phyloP scores from a whole-genome alignment of 1,139 yeast genomes.

The Candida tetrigidarum region DNA sequence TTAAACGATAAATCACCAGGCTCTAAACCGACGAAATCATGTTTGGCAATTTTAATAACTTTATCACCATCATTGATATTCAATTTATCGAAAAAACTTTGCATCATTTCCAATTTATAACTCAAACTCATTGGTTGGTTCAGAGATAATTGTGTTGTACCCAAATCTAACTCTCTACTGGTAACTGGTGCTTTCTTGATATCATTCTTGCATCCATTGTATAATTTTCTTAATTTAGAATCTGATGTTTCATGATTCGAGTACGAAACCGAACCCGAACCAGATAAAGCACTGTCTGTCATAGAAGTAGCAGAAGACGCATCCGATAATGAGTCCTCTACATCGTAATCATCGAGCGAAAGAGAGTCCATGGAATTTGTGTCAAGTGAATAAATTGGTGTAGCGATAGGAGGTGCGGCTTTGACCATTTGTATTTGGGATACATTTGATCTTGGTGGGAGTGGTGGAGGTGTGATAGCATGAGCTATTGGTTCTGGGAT shows the following conservation, averaged over 20 bases:
- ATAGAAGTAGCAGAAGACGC: constrained; percentile 18
- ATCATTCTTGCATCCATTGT: constrained; percentile 41
- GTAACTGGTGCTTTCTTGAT: constrained; percentile 37
- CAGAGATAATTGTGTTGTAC: constrained; percentile 2
- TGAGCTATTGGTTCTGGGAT: constrained; percentile 21
- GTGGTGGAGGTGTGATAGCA: constrained; percentile 23
- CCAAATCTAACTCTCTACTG: not conserved
- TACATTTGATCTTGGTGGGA: constrained; percentile 37
- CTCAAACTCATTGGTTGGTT: constrained; percentile 25
- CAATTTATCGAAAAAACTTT: constrained; percentile 28
- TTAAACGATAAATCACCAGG: constrained; percentile 47
- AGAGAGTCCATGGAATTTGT: constrained; percentile 25
- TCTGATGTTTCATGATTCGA: constrained; percentile 26
- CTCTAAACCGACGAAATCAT: constrained; percentile 35
- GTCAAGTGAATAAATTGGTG: constrained; percentile 15
- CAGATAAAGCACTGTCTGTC: constrained; percentile 11
- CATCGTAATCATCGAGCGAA: constrained; percentile 19
- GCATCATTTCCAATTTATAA: constrained; percentile 30
- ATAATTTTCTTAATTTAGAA: constrained; percentile 30
- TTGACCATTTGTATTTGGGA: constrained; percentile 17
- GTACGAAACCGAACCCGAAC: constrained; percentile 23
- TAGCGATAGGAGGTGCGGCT: constrained; percentile 14
- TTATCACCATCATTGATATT: constrained; percentile 12
- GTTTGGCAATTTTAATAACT: constrained; percentile 26
- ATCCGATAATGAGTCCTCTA: constrained; percentile 21